Base-by-base conservation (phyloP, 306 rosid genomes). In the Quercus berberidifolia region DNA sequence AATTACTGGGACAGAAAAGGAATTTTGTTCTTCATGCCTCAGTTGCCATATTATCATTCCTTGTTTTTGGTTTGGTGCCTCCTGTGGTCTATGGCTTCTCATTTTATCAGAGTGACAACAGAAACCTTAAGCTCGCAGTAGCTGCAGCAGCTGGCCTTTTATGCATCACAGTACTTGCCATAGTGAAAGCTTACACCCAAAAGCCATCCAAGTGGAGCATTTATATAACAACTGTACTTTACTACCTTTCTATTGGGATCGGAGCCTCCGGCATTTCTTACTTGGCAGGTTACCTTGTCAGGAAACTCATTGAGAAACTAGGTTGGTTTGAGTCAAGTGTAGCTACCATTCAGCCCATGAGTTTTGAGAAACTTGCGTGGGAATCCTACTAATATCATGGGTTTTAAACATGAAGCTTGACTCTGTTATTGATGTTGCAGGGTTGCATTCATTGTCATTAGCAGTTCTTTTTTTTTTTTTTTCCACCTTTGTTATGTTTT, bases 31-130 rank as follows among this genome's bases (percentile, higher is more conserved):
- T 92, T n/a, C 97, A 94, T 84, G 82, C 88, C 57, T 56, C 82
- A 5, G 56, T 88, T 26, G 89, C 89, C 6, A 43, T 88, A 33
- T n/a, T 89, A 41, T 92, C 98, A 4, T 94, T 94, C 86, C 65
- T 92, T 28, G 49, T 87, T 17, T 92, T 89, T 14, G 98, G 98
- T 4, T 74, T 88, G 31, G 84, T 92, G 7, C 87, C 98, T 5
- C 97, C 98, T 10, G 13, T 91, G 18, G 90, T 87, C 12, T 94
- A 94, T 68, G 91, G 91, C 64, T 87, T 94, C 83, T 69, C 98
- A 4, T 92, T 94, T 80, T 76, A 43, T 21, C 81, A 87, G 82
- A 94, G 81, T 30, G 78, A 83, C 63, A 79, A 89, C 78, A 84
- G 71, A 65, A 89, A 90, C 79, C 78, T 86, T 49, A 92, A 92